Evolutionary conservation across 257 asterid species (phyloP).

Genomic region (Nicotiana knightiana): DNA sequence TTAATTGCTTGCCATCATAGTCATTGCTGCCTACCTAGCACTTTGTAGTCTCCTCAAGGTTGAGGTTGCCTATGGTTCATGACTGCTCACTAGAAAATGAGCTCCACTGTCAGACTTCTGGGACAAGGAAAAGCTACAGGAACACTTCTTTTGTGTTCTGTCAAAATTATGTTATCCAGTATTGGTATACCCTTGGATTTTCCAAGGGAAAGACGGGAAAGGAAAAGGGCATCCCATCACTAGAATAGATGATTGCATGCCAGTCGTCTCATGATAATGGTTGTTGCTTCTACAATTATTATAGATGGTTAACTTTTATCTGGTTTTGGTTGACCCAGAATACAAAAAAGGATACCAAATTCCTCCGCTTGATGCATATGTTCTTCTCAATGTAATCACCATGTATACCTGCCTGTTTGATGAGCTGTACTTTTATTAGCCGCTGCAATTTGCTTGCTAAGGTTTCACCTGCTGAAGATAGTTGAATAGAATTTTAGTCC

Average conservation of each 20-base stretch:
- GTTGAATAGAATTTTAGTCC: background rate
- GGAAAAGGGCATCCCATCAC: background rate
- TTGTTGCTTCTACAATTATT: too few species aligned
- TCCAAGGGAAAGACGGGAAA: background rate
- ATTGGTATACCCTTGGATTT: background rate
- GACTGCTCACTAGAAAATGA: too few species aligned
- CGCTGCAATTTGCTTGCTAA: background rate
- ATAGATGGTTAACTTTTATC: background rate
- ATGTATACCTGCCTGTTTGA: background rate
- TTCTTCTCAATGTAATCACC: background rate
- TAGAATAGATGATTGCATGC: background rate
- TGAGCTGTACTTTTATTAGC: background rate
- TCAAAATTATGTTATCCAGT: background rate
- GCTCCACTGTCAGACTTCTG: too few species aligned
- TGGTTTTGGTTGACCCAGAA: background rate
- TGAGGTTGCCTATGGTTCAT: too few species aligned
- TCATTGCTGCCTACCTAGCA: too few species aligned
- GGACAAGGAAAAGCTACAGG: too few species aligned
- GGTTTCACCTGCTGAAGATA: background rate
- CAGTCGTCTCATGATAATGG: background rate
- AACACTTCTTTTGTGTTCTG: background rate
- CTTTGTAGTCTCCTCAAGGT: too few species aligned
- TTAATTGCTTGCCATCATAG: too few species aligned
- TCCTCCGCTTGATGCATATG: background rate
- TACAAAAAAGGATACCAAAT: background rate